phyloP scores from a whole-genome alignment of 106 monocot genomes.

The Triglochin maritima region DNA sequence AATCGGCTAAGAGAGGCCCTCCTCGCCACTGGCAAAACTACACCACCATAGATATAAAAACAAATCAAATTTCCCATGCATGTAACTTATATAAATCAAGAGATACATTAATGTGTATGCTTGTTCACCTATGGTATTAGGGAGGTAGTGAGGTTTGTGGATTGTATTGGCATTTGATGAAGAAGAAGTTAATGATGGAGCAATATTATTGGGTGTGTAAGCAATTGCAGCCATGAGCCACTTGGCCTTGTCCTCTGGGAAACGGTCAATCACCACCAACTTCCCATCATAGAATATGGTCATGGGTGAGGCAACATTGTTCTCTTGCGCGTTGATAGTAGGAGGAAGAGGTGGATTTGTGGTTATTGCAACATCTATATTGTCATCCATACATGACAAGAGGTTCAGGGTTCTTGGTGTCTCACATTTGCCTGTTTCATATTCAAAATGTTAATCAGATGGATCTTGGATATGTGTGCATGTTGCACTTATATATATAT shows the following conservation, averaged over 20 bases:
- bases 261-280: slow-evolving; percentile 59
- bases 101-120: no score
- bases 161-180: background rate
- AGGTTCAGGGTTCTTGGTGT: slow-evolving; percentile 26
- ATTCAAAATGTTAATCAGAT: background rate
- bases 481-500: background rate
- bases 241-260: slow-evolving; percentile 53
- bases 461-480: background rate
- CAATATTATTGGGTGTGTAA: no score
- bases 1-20: slow-evolving; percentile 51
- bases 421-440: slow-evolving; percentile 14
- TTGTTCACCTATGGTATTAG: background rate
- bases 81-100: background rate
- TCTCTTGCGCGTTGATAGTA: background rate
- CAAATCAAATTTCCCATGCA: background rate
- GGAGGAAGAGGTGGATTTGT: background rate
- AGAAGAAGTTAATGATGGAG: background rate
- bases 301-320: slow-evolving; percentile 6
- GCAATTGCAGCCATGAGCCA: slow-evolving; percentile 19
- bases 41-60: background rate
- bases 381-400: slow-evolving; percentile 21
- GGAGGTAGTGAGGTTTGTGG: background rate
- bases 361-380: slow-evolving; percentile 1
- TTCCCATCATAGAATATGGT: slow-evolving; percentile 78
- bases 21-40: slow-evolving; percentile 52